phyloP scores from a whole-genome alignment of 257 asterid species.

The Osmanthus fragrans region DNA sequence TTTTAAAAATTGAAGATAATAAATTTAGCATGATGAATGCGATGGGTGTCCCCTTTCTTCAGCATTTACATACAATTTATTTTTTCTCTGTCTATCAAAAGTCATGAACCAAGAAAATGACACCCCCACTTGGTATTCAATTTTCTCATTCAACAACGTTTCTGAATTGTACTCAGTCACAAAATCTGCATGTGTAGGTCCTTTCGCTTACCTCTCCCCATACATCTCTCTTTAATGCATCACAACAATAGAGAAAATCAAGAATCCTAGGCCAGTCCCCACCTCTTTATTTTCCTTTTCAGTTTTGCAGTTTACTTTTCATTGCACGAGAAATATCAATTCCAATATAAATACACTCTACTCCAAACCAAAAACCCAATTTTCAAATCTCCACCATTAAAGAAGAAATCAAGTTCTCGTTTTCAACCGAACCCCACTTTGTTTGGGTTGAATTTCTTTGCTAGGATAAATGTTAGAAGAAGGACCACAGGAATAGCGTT shows the following conservation, averaged over 20 bases:
- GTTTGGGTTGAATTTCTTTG: conserved; percentile 5
- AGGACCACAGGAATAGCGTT: conserved; percentile 1
- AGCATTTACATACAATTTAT: conserved; percentile 22
- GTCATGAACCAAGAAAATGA: not conserved
- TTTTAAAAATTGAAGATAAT: not conserved
- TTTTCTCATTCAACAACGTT: conserved; percentile 24
- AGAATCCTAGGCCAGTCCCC: conserved; percentile 40
- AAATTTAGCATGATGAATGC: conserved; percentile 16
- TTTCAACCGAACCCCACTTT: conserved; percentile 17
- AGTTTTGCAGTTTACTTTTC: conserved; percentile 39
- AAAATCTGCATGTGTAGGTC: conserved; percentile 64
- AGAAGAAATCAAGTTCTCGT: conserved; percentile 25
- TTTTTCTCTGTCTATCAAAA: not conserved
- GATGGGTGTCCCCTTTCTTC: conserved; percentile 36
- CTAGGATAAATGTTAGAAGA: not conserved
- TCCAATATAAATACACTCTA: conserved; percentile 25
- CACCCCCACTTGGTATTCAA: conserved; percentile 27
- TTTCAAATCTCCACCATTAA: conserved; percentile 15
- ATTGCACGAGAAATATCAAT: conserved; percentile 9
- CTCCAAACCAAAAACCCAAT: conserved; percentile 6
- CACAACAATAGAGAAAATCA: conserved; percentile 33
- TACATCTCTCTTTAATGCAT: conserved; percentile 42
- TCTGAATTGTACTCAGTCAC: conserved; percentile 49
- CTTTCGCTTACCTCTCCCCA: conserved; percentile 29
- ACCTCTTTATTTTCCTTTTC: conserved; percentile 20